Conservation (phyloP, 2,329 filamentous ascomycete species). For the Calonectria montana region DNA sequence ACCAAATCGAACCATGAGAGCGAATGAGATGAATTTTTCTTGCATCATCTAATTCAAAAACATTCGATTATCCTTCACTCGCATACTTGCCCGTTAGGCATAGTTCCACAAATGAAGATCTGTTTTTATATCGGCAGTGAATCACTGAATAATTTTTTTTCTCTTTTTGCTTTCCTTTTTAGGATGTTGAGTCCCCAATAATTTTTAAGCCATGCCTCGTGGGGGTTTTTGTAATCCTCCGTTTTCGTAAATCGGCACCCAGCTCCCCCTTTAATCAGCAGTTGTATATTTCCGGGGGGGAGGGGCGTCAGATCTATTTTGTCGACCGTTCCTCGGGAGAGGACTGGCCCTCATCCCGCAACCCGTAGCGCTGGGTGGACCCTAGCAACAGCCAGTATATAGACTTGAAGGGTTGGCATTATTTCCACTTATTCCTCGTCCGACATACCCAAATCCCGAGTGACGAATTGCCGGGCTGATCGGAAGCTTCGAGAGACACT, state of each 20-base stretch:
- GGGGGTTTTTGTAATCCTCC: neutral
- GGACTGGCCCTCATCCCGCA: constrained; percentile 20
- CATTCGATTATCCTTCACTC: no score
- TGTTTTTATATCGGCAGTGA: neutral
- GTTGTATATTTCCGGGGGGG: constrained; percentile 2
- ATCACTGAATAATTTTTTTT: neutral
- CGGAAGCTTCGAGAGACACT: constrained; percentile 1
- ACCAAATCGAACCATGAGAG: neutral
- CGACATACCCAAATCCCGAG: constrained; percentile 3
- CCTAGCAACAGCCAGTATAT: constrained; percentile 8
- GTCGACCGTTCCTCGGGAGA: constrained; percentile 2
- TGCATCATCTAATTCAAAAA: neutral
- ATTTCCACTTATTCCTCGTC: constrained; percentile 20
- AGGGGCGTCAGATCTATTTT: neutral
- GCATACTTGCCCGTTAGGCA: no score
- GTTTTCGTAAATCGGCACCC: neutral
- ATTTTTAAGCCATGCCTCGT: neutral
- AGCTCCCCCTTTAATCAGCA: neutral
- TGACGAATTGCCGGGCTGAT: neutral
- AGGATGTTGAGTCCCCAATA: neutral
- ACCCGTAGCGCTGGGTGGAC: constrained; percentile 18
- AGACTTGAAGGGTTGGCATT: neutral
- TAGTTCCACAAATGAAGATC: neutral
- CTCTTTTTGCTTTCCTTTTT: neutral
- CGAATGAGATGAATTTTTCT: neutral